Conservation (phyloP, 345 rosid genomes). For the Erysimum cheiranthoides region DNA sequence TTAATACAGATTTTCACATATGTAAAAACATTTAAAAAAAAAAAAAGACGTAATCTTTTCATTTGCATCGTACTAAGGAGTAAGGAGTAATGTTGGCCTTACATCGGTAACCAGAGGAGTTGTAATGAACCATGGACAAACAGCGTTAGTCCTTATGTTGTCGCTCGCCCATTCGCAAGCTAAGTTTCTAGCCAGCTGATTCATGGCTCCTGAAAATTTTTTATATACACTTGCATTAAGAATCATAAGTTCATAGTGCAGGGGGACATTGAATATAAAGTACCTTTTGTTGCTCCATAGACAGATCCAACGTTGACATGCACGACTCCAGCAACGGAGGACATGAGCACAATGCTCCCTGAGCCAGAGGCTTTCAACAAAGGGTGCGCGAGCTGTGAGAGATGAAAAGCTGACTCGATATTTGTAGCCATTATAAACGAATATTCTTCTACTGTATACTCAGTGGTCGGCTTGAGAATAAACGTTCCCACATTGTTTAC, state of each 20-base stretch:
- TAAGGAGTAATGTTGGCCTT: not conserved
- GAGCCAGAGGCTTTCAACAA: slow-evolving; percentile 62
- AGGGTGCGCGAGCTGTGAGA: slow-evolving; percentile 73
- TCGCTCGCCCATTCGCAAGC: not conserved
- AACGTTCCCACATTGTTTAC: slow-evolving; percentile 73
- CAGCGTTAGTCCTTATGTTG: not conserved
- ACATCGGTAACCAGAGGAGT: not conserved
- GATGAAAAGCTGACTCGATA: slow-evolving; percentile 73
- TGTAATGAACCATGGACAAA: not conserved
- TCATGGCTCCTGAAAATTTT: not conserved
- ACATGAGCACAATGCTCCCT: slow-evolving; percentile 69
- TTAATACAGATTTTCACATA: too few relatives aligned
- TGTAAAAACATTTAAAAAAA: too few relatives aligned
- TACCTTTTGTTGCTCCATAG: slow-evolving; percentile 44
- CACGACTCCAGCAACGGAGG: slow-evolving; percentile 60
- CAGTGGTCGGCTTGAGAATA: slow-evolving; percentile 60
- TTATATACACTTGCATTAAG: not conserved
- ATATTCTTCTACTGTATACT: slow-evolving; percentile 60
- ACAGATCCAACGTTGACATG: slow-evolving; percentile 42
- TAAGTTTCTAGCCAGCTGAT: not conserved
- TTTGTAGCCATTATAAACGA: slow-evolving; percentile 64
- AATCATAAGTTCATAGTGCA: not conserved
- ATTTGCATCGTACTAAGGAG: too few relatives aligned
- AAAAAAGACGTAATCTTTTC: too few relatives aligned
- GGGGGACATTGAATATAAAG: too few relatives aligned